Percentiles rank a stretch among this genome's conserved stretches.
phyloP scores from a whole-genome alignment of 768 basidiomycete genomes.

The Pleurotus citrinopileatus region DNA sequence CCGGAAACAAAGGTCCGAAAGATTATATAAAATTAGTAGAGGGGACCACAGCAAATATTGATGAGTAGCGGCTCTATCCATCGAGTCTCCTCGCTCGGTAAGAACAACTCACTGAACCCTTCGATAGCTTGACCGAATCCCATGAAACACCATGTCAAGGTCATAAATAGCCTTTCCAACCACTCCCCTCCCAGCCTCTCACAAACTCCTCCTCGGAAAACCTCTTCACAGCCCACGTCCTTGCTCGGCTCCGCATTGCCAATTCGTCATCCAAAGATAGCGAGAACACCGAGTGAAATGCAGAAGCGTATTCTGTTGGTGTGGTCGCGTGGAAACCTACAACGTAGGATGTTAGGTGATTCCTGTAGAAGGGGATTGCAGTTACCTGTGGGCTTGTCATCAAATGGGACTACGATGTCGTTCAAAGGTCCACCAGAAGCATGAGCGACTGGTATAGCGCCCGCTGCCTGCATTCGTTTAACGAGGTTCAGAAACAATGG shows the following conservation, averaged over 20 bases:
- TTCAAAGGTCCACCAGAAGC: slow-evolving; percentile 89
- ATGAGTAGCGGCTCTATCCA: no score
- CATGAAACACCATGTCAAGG: neutral
- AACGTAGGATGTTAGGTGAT: no score
- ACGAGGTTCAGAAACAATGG: neutral
- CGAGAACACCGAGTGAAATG: slow-evolving; percentile 60
- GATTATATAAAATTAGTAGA: no score
- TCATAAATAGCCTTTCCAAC: slow-evolving; percentile 44
- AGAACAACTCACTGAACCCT: no score
- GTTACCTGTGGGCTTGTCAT: slow-evolving; percentile 73
- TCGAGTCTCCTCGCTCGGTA: no score
- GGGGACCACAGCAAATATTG: no score
- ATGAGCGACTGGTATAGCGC: slow-evolving; percentile 88
- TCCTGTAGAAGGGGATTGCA: no score
- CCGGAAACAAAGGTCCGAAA: no score
- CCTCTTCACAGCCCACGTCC: slow-evolving; percentile 65
- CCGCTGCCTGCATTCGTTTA: slow-evolving; percentile 80
- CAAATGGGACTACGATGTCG: slow-evolving; percentile 86
- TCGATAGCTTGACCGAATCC: no score
- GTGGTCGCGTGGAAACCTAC: slow-evolving; percentile 79
- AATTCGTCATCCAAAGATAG: slow-evolving; percentile 51
- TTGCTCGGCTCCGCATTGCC: slow-evolving; percentile 66
- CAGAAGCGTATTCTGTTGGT: slow-evolving; percentile 61
- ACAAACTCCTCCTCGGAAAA: slow-evolving; percentile 83
- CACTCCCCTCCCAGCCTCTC: slow-evolving; percentile 66